phyloP scores from a whole-genome alignment of 352 stramenopile genomes.

The Pythium angustatum region DNA sequence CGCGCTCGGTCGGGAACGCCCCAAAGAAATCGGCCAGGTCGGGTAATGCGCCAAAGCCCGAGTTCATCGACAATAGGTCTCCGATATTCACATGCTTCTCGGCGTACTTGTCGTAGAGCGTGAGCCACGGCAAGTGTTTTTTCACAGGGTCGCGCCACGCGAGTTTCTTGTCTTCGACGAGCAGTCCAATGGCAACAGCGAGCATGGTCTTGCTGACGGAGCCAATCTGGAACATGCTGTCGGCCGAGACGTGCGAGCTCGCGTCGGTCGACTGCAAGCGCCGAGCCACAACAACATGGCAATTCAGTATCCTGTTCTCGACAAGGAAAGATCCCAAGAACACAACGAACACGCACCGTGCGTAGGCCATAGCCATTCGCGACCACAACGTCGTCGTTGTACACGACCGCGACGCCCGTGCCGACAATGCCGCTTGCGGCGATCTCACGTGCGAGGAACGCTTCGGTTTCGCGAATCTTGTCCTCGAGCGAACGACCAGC shows the following conservation, averaged over 20 bases:
- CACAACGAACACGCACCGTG: not conserved
- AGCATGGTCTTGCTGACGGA: slow-evolving; percentile 73
- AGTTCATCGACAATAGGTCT: slow-evolving; percentile 66
- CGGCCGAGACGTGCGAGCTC: slow-evolving; percentile 35
- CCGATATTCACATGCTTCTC: slow-evolving; percentile 51
- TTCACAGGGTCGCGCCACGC: slow-evolving; percentile 57
- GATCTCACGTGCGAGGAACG: slow-evolving; percentile 50
- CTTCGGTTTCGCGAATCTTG: slow-evolving; percentile 47
- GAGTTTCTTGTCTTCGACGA: slow-evolving; percentile 56
- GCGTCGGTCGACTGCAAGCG: slow-evolving; percentile 32
- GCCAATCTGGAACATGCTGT: slow-evolving; percentile 69
- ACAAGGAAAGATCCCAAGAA: not conserved
- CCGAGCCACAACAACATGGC: not conserved
- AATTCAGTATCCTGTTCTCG: not conserved
- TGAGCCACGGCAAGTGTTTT: slow-evolving; percentile 49
- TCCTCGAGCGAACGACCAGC: slow-evolving; percentile 34
- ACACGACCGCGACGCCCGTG: slow-evolving; percentile 51
- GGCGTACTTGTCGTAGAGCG: slow-evolving; percentile 61
- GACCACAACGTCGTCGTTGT: slow-evolving; percentile 42
- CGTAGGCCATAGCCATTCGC: slow-evolving; percentile 23
- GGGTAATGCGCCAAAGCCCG: slow-evolving; percentile 37
- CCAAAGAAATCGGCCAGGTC: slow-evolving; percentile 37
- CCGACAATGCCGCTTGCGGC: slow-evolving; percentile 41
- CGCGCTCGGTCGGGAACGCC: slow-evolving; percentile 36
- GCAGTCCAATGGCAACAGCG: slow-evolving; percentile 31